phyloP scores from a whole-genome alignment of 129 eudicot species.

The Tagetes erecta region DNA sequence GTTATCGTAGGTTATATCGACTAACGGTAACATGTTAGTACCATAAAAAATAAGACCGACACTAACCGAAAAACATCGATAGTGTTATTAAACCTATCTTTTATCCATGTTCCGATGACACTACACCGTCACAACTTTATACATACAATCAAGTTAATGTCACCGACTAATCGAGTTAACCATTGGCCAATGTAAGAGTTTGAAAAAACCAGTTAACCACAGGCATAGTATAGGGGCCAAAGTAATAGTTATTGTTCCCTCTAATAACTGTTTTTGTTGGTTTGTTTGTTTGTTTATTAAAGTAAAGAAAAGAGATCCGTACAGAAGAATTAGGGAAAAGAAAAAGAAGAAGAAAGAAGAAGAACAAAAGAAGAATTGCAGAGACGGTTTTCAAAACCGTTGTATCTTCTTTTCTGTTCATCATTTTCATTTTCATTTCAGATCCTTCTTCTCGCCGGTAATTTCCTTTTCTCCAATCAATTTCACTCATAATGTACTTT shows the following conservation, averaged over 20 bases:
- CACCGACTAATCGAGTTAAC: no score
- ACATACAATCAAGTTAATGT: no score
- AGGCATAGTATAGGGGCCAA: no score
- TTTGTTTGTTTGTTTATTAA: background rate
- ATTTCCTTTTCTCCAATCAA: slow-evolving; percentile 8
- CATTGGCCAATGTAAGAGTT: no score
- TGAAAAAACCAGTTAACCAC: no score
- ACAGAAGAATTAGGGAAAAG: slow-evolving; percentile 29
- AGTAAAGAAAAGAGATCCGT: slow-evolving; percentile 28
- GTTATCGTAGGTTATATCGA: no score
- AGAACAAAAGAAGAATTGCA: slow-evolving; percentile 33
- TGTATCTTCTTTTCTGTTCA: slow-evolving; percentile 33
- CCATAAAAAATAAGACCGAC: no score
- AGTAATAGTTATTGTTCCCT: background rate
- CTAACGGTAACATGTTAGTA: no score
- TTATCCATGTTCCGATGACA: no score
- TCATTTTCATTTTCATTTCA: slow-evolving; percentile 27
- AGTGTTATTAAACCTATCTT: no score
- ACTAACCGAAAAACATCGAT: no score
- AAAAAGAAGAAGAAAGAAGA: slow-evolving; percentile 24
- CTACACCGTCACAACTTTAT: no score
- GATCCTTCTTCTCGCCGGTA: slow-evolving; percentile 28
- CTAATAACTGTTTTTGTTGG: background rate
- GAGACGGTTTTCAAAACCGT: slow-evolving; percentile 28
- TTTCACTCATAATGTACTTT: slow-evolving; percentile 2